A percentile compares a stretch with the other conserved stretches of the same genome.
phyloP scores from a whole-genome alignment of 169 alveolate species.

The Pseudocohnilembus persalinus region DNA sequence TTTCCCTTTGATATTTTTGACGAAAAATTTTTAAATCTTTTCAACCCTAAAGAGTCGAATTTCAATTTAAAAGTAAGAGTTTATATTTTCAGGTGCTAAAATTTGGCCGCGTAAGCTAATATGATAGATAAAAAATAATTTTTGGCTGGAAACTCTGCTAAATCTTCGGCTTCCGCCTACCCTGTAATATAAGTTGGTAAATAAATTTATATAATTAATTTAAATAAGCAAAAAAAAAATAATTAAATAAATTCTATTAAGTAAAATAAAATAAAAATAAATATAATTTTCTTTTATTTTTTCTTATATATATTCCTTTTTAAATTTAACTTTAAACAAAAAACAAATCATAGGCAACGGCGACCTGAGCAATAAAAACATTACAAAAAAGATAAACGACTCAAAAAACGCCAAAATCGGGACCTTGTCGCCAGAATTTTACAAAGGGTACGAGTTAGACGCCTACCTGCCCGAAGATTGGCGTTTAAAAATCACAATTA shows the following conservation, averaged over 20 bases:
- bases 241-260: too few relatives aligned
- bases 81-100: constrained; percentile 62
- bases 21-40: constrained; percentile 43
- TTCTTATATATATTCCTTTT: too few relatives aligned
- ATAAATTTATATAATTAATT: too few relatives aligned
- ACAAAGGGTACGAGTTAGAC: constrained; percentile 70
- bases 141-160: constrained; percentile 72
- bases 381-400: constrained; percentile 61
- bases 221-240: too few relatives aligned
- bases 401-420: constrained; percentile 39
- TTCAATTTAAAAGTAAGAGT: constrained; percentile 57
- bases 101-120: constrained; percentile 67
- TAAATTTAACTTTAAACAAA: too few relatives aligned
- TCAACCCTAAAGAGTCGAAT: not conserved
- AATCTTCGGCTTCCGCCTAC: constrained; percentile 19
- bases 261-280: too few relatives aligned
- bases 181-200: constrained; percentile 18
- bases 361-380: constrained; percentile 36
- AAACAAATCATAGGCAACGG: too few relatives aligned
- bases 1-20: constrained; percentile 51
- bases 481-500: constrained; percentile 59
- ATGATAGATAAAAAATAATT: constrained; percentile 51
- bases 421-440: constrained; percentile 73
- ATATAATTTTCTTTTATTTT: too few relatives aligned
- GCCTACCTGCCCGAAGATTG: constrained; percentile 79